Conservation (phyloP, 2,329 filamentous ascomycete genomes). For the Albifimbria verrucaria region DNA sequence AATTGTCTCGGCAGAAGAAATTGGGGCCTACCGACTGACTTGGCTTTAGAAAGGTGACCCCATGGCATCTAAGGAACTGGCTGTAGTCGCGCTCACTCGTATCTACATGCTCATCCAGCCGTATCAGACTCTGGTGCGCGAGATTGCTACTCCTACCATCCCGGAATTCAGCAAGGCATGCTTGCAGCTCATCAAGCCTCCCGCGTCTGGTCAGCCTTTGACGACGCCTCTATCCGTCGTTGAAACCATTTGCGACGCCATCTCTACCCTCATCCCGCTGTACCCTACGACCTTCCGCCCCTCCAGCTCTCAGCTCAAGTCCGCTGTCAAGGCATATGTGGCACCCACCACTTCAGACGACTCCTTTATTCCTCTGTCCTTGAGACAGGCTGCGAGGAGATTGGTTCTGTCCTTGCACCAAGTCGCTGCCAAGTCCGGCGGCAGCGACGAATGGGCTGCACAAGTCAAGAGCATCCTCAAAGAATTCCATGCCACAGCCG, state of each 20-base stretch:
- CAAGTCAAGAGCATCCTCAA: slow-evolving; percentile 59
- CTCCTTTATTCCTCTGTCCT: slow-evolving; percentile 43
- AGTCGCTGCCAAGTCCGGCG: slow-evolving; percentile 76
- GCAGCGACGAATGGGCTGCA: slow-evolving; percentile 74
- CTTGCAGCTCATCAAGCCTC: slow-evolving; percentile 59
- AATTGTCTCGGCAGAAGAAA: slow-evolving; percentile 9
- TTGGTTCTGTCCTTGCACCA: slow-evolving; percentile 71
- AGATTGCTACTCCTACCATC: slow-evolving; percentile 82
- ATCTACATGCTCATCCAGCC: slow-evolving; percentile 82
- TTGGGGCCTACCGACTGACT: slow-evolving; percentile 18
- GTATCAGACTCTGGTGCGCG: slow-evolving; percentile 78
- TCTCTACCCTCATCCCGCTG: slow-evolving; percentile 69
- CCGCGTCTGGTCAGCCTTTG: slow-evolving; percentile 23
- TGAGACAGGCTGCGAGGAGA: slow-evolving; percentile 57
- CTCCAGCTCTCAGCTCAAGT: slow-evolving; percentile 65
- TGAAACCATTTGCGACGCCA: slow-evolving; percentile 67
- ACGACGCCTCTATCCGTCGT: slow-evolving; percentile 47
- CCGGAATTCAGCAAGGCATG: slow-evolving; percentile 71
- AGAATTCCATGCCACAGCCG: slow-evolving; percentile 66
- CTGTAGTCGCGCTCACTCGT: slow-evolving; percentile 72
- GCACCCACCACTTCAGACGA: slow-evolving; percentile 59
- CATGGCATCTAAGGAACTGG: slow-evolving; percentile 69
- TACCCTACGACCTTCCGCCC: slow-evolving; percentile 83
- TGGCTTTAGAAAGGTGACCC: slow-evolving; percentile 69
- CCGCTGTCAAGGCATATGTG: slow-evolving; percentile 57